Conservation (phyloP, 1,284 basidiomycete species). For the Puccinia polysora region DNA sequence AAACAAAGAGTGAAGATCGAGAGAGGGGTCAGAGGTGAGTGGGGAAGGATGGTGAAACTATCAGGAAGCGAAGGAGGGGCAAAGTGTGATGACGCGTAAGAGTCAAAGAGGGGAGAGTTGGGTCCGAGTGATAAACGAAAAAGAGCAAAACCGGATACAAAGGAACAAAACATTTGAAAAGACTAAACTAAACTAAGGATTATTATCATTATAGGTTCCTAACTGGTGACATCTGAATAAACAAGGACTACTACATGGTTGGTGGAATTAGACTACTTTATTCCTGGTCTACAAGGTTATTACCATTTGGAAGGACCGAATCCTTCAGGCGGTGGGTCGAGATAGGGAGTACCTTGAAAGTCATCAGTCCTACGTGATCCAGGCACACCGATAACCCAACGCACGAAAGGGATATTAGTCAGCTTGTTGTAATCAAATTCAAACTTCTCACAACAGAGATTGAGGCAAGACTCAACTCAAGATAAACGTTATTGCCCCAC, state of each 20-base stretch:
- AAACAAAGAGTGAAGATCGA: too few species aligned
- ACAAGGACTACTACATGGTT: too few species aligned
- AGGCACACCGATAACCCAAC: neutral
- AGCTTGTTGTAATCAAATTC: too few species aligned
- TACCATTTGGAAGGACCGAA: constrained; percentile 36
- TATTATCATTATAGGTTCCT: too few species aligned
- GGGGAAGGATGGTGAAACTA: neutral
- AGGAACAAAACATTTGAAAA: neutral
- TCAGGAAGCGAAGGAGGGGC: too few species aligned
- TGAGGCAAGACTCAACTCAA: constrained; percentile 11
- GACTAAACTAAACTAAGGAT: neutral
- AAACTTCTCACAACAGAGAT: neutral
- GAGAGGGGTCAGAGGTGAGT: too few species aligned
- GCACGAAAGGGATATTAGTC: neutral
- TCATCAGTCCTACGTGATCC: constrained; percentile 35
- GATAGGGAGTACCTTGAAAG: constrained; percentile 38
- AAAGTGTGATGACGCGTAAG: neutral
- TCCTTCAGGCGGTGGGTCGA: constrained; percentile 36
- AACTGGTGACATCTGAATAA: too few species aligned
- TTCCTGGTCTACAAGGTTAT: too few species aligned
- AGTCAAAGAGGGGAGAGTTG: neutral
- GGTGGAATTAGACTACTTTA: neutral
- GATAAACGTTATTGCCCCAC: constrained; percentile 70
- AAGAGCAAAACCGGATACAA: neutral
- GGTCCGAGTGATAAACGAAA: neutral